Conservation (phyloP, 768 basidiomycete species). For the Leccinellum rugosiceps region DNA sequence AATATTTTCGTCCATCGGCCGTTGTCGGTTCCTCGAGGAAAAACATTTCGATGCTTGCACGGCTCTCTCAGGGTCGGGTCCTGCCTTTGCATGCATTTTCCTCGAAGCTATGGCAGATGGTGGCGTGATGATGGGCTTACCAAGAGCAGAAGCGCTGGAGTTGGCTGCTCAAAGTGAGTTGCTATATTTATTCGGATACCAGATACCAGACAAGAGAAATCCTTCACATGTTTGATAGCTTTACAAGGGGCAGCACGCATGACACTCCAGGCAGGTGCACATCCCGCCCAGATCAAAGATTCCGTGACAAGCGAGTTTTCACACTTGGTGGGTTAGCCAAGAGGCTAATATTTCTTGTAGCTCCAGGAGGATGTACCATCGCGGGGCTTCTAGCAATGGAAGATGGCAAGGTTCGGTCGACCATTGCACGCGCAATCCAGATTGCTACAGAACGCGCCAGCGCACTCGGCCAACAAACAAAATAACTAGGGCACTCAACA, state of each 20-base stretch:
- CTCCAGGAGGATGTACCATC: slow-evolving; percentile 97
- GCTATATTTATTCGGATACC: background rate
- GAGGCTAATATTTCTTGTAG: slow-evolving; percentile 39
- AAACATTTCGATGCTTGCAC: slow-evolving; percentile 99
- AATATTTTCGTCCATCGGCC: slow-evolving; percentile 96
- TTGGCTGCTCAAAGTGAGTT: slow-evolving; percentile 89
- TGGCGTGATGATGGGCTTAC: slow-evolving; percentile 99
- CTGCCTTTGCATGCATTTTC: slow-evolving; percentile 95
- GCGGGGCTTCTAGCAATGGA: slow-evolving; percentile 95
- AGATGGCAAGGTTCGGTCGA: slow-evolving; percentile 89
- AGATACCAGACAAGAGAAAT: background rate
- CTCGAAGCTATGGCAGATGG: slow-evolving; percentile 99
- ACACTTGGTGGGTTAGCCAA: background rate
- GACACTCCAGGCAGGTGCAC: slow-evolving; percentile 83
- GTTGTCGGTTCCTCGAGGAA: slow-evolving; percentile 94
- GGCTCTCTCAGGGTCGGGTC: slow-evolving; percentile 92
- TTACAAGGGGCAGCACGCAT: slow-evolving; percentile 96
- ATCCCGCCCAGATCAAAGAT: slow-evolving; percentile 97
- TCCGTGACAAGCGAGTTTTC: slow-evolving; percentile 83
- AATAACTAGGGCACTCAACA: slow-evolving; percentile 41
- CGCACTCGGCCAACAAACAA: slow-evolving; percentile 71
- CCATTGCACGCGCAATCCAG: slow-evolving; percentile 93
- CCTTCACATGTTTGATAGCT: slow-evolving; percentile 44
- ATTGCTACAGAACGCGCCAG: slow-evolving; percentile 88
- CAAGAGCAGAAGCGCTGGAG: slow-evolving; percentile 89